Percentiles rank a stretch among this genome's conserved stretches.
phyloP scores from a whole-genome alignment of 75 land plant species.

The Pinus albicaulis region DNA sequence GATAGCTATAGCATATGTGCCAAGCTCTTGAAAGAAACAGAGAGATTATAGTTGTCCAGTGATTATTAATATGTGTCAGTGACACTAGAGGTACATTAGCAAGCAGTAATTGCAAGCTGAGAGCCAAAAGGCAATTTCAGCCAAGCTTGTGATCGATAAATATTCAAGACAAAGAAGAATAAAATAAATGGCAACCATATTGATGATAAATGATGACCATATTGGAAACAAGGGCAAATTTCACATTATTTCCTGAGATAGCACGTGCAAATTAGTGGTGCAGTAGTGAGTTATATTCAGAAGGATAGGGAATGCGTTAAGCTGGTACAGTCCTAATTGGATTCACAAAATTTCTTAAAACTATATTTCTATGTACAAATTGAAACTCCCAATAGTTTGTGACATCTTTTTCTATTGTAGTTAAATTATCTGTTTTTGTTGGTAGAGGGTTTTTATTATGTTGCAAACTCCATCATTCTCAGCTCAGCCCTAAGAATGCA shows the following conservation, averaged over 20 bases:
- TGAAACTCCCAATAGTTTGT: background rate
- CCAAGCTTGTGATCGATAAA: too few species aligned
- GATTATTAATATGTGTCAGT: too few species aligned
- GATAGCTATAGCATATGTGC: background rate
- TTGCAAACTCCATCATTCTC: background rate
- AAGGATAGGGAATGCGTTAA: background rate
- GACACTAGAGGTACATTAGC: too few species aligned
- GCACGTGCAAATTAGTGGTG: background rate
- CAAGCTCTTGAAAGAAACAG: background rate
- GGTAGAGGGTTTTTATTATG: background rate
- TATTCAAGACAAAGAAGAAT: too few species aligned
- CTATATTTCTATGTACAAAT: background rate
- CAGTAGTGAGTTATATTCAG: background rate
- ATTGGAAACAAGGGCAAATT: background rate
- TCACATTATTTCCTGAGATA: background rate
- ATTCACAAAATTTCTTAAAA: background rate
- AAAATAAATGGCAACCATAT: background rate
- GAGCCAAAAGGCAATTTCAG: too few species aligned
- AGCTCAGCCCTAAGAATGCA: background rate
- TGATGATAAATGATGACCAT: too few species aligned
- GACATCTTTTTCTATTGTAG: background rate
- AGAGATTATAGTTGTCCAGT: too few species aligned
- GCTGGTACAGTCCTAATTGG: background rate
- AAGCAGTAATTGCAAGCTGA: too few species aligned
- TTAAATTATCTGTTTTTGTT: background rate